A percentile compares a stretch with the other conserved stretches of the same genome.
Evolutionary conservation across 371 early-diverging fungal genomes (phyloP).

Genomic region (Blyttiomyces sp.): DNA sequence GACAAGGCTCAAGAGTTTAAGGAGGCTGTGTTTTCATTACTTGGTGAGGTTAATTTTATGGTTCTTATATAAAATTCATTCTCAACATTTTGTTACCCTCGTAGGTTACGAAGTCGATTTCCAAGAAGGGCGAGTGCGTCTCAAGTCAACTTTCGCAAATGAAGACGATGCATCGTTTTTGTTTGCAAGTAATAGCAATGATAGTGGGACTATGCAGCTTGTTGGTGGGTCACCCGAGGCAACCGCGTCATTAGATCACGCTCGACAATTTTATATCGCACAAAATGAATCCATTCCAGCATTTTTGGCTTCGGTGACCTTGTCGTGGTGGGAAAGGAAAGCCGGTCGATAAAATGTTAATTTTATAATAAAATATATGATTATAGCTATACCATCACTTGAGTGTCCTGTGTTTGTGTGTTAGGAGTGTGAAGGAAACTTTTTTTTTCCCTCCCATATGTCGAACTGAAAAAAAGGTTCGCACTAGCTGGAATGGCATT

Average conservation of each 20-base stretch:
- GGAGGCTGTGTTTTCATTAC: slow-evolving; percentile 61
- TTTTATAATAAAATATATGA: too few species aligned
- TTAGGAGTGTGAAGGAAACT: too few species aligned
- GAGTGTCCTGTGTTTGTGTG: too few species aligned
- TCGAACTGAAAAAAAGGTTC: too few species aligned
- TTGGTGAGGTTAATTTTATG: slow-evolving; percentile 31
- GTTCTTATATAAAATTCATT: neutral
- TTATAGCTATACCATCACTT: too few species aligned
- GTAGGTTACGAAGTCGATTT: slow-evolving; percentile 71
- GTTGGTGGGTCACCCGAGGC: slow-evolving; percentile 60
- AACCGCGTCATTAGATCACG: slow-evolving; percentile 51
- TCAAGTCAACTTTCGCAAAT: slow-evolving; percentile 62
- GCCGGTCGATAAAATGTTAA: too few species aligned
- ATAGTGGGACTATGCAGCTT: slow-evolving; percentile 59
- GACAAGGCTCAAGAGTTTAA: slow-evolving; percentile 62
- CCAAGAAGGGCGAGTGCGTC: slow-evolving; percentile 66
- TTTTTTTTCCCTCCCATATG: too few species aligned
- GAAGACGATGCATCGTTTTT: slow-evolving; percentile 58
- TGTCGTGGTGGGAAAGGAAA: slow-evolving; percentile 56
- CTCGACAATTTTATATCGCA: slow-evolving; percentile 62
- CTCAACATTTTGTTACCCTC: neutral
- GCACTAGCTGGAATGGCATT: too few species aligned
- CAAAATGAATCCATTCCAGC: slow-evolving; percentile 69
- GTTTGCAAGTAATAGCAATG: slow-evolving; percentile 57
- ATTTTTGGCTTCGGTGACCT: slow-evolving; percentile 70